These are phyloP conservation scores for Aspergillus niger DNA, from an alignment of 2,329 filamentous ascomycete species.

Conservation along the genomic window DNA sequence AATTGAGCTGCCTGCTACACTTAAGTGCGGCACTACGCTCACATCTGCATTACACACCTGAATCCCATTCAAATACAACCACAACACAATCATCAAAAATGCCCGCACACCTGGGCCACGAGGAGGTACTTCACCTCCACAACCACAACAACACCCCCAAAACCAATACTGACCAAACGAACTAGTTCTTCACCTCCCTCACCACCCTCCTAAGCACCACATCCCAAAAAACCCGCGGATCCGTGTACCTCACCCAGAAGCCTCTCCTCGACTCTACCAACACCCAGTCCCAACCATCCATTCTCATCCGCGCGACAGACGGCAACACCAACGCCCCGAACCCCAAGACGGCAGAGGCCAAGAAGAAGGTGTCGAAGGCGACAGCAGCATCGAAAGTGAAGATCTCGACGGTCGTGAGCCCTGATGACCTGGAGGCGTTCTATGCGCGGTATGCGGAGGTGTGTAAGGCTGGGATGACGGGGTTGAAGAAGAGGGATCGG, in stretches of 20 bases:
- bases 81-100: conserved; percentile 21
- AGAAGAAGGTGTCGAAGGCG: conserved; percentile 41
- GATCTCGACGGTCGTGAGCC: conserved; percentile 78
- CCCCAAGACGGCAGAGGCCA: conserved; percentile 35
- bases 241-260: conserved; percentile 49
- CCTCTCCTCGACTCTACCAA: conserved; percentile 28
- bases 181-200: conserved; percentile 48
- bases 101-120: conserved; percentile 42
- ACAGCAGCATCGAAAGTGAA: conserved; percentile 64
- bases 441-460: conserved; percentile 84
- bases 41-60: background rate
- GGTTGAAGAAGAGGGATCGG: conserved; percentile 88
- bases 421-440: conserved; percentile 75
- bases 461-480: conserved; percentile 85
- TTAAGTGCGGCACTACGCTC: too few relatives aligned
- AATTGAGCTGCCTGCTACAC: too few relatives aligned
- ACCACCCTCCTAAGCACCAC: conserved; percentile 43
- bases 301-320: conserved; percentile 83
- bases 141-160: background rate
- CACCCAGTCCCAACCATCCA: conserved; percentile 53
- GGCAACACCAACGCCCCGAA: conserved; percentile 61
- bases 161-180: conserved; percentile 1
- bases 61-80: background rate
- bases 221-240: conserved; percentile 44
- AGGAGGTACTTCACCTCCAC: conserved; percentile 39